Percentiles rank a stretch among this genome's conserved stretches.
Conservation (phyloP, 1,139 yeast genomes). For the Debaryomyces sp. region DNA sequence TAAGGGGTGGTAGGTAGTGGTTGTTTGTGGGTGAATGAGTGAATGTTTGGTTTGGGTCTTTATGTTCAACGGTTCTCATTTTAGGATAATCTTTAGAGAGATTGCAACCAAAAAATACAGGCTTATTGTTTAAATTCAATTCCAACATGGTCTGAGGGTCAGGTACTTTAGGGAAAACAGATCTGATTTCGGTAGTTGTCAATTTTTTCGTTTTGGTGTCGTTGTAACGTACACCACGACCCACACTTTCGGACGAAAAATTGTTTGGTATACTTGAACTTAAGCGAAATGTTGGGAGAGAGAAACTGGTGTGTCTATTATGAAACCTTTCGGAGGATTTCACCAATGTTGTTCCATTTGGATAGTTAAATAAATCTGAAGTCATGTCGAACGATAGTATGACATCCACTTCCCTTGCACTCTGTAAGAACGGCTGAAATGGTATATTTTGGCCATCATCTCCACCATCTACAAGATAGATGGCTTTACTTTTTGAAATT, state of each 20-base stretch:
- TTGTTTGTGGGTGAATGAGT: neutral
- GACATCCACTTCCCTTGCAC: conserved; percentile 33
- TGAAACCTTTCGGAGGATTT: conserved; percentile 26
- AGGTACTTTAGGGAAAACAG: conserved; percentile 44
- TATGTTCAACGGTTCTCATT: conserved; percentile 1
- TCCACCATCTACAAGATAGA: conserved; percentile 47
- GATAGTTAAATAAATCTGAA: conserved; percentile 39
- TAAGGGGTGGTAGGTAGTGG: conserved; percentile 49
- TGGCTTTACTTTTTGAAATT: conserved; percentile 20
- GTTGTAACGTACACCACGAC: neutral
- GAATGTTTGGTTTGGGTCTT: neutral
- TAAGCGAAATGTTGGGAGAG: conserved; percentile 21
- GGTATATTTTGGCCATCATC: conserved; percentile 50
- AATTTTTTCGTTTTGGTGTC: conserved; percentile 5
- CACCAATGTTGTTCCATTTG: conserved; percentile 38
- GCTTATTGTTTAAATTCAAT: conserved; percentile 33
- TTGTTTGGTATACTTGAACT: neutral
- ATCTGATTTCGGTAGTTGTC: conserved; percentile 2
- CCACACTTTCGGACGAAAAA: neutral
- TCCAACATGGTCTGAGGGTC: conserved; percentile 29
- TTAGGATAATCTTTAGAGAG: conserved; percentile 33
- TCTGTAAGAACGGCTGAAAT: conserved; percentile 38
- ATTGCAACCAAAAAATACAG: conserved; percentile 62
- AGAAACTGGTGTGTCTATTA: conserved; percentile 15
- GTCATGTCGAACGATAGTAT: conserved; percentile 43